Conservation (phyloP, 2,329 filamentous ascomycete species). For the Verruconis gallopava region DNA sequence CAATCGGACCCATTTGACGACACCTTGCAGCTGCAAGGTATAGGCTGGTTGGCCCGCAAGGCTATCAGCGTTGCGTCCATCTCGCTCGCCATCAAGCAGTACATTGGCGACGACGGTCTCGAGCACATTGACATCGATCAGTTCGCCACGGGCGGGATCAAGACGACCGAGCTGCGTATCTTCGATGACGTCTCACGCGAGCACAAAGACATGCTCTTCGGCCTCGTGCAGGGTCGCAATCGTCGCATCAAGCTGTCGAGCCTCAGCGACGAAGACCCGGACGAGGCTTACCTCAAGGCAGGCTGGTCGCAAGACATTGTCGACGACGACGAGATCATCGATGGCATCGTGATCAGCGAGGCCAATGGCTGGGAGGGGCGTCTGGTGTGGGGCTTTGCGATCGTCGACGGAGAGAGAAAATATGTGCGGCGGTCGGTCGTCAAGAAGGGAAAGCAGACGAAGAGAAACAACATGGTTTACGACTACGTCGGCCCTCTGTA, state of each 20-base stretch:
- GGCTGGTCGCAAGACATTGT: too few species aligned
- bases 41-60: conserved; percentile 56
- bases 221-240: conserved; percentile 50
- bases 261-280: conserved; percentile 9
- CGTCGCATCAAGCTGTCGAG: conserved; percentile 30
- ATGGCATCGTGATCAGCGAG: conserved; percentile 21
- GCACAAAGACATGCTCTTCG: conserved; percentile 72
- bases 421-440: conserved; percentile 22
- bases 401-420: conserved; percentile 19
- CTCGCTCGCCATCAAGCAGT: conserved; percentile 46
- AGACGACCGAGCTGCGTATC: conserved; percentile 45
- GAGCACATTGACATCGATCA: conserved; percentile 62
- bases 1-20: conserved; percentile 57
- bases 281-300: conserved; percentile 10
- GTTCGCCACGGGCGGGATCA: conserved; percentile 55
- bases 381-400: conserved; percentile 22
- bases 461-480: conserved; percentile 22
- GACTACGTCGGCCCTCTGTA: too few species aligned
- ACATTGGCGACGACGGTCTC: conserved; percentile 33
- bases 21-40: conserved; percentile 40
- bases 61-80: conserved; percentile 57
- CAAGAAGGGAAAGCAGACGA: conserved; percentile 20
- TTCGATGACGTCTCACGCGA: conserved; percentile 48
- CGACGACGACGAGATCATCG: conserved; percentile 19
- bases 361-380: conserved; percentile 23